A percentile compares a stretch with the other conserved stretches of the same genome.
Evolutionary conservation across 257 asterid genomes (phyloP).

Genomic region (Handroanthus guayacan): DNA sequence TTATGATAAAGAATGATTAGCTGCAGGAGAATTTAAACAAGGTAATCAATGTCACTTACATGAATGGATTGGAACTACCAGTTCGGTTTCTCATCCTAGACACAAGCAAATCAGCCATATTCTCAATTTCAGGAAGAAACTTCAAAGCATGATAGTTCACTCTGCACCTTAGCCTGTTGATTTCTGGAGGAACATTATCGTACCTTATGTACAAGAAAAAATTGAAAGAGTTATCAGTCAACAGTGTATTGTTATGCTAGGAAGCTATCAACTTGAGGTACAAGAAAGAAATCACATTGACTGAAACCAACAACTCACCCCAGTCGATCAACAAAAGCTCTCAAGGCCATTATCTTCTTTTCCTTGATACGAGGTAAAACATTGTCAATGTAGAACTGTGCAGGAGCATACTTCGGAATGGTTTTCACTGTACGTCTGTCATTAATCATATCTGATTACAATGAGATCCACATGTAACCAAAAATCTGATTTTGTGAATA

Average conservation of each 20-base stretch:
- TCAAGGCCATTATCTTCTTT: conserved; percentile 95
- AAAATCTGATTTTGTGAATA: conserved; percentile 19
- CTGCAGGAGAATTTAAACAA: conserved; percentile 20
- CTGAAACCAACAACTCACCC: conserved; percentile 70
- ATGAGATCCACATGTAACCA: conserved; percentile 37
- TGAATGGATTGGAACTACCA: conserved; percentile 88
- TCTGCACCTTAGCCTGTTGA: conserved; percentile 96
- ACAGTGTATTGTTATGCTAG: background rate
- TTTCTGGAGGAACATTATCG: conserved; percentile 96
- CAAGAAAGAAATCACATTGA: conserved; percentile 12
- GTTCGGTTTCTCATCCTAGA: conserved; percentile 98
- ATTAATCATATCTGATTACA: conserved; percentile 40
- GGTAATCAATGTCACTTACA: conserved; percentile 56
- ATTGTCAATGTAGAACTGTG: conserved; percentile 95
- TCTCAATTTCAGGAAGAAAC: conserved; percentile 94
- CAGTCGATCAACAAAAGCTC: conserved; percentile 97
- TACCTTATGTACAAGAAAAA: conserved; percentile 60
- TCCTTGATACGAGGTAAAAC: conserved; percentile 94
- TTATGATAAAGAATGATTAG: conserved; percentile 26
- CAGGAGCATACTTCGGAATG: conserved; percentile 99
- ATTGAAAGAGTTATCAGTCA: conserved; percentile 4
- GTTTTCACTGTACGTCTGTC: conserved; percentile 94
- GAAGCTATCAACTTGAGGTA: conserved; percentile 6
- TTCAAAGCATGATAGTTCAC: conserved; percentile 98
- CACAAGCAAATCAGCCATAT: conserved; percentile 92